Evolutionary conservation across 2,329 filamentous ascomycete species (phyloP).

Genomic region (Myriangium duriaei): DNA sequence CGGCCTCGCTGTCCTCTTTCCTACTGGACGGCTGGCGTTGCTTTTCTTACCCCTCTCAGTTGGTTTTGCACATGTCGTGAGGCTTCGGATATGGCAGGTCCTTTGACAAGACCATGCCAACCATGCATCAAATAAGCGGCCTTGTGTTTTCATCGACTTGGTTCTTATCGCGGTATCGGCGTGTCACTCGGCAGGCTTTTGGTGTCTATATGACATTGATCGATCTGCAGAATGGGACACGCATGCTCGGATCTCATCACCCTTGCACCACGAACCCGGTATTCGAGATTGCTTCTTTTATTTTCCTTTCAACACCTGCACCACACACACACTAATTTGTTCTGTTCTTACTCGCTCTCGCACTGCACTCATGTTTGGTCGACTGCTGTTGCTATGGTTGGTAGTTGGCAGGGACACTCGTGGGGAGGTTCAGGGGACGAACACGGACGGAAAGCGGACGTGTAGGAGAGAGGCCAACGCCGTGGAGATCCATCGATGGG

Average conservation of each 20-base stretch:
- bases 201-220: constrained; percentile 14
- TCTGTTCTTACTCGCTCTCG: not conserved
- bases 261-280: not conserved
- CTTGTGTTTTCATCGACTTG: constrained; percentile 18
- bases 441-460: too few species aligned
- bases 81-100: constrained; percentile 5
- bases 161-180: constrained; percentile 24
- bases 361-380: not conserved
- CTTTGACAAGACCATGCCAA: not conserved
- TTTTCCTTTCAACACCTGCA: constrained; percentile 8
- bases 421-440: constrained; percentile 12
- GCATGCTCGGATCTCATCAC: not conserved
- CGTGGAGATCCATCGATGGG: not conserved
- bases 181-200: constrained; percentile 29
- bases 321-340: constrained; percentile 1
- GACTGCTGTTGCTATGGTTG: not conserved
- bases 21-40: constrained; percentile 26
- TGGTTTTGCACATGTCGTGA: constrained; percentile 14
- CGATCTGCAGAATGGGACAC: constrained; percentile 17
- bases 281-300: constrained; percentile 1
- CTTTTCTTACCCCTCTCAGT: constrained; percentile 11
- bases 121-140: not conserved
- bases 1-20: constrained; percentile 30
- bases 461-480: not conserved
- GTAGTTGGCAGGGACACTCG: constrained; percentile 10